Evolutionary conservation across 148 eudicot species (phyloP).

Genomic region (Cornus suecica): DNA sequence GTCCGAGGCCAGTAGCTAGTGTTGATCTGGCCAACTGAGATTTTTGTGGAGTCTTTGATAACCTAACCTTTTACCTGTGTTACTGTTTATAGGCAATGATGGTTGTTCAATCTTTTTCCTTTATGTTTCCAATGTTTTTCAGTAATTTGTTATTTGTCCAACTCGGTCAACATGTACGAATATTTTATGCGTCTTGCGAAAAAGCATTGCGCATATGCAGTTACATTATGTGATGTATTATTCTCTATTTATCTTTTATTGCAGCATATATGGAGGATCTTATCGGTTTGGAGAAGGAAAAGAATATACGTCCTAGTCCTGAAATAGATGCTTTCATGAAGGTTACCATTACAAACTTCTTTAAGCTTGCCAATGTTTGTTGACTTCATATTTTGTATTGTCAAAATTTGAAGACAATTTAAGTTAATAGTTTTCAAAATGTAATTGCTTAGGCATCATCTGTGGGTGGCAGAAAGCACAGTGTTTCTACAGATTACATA

Average conservation of each 20-base stretch:
- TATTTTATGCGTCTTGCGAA: too few relatives aligned
- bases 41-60: too few relatives aligned
- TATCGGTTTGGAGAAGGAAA: conserved; percentile 55
- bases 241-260: conserved; percentile 8
- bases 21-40: too few relatives aligned
- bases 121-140: too few relatives aligned
- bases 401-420: neutral
- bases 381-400: neutral
- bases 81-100: neutral
- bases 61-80: neutral
- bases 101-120: neutral
- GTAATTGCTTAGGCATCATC: conserved; percentile 58
- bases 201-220: neutral
- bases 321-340: conserved; percentile 95
- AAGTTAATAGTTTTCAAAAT: neutral
- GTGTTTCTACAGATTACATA: conserved; percentile 68
- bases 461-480: conserved; percentile 62
- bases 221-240: neutral
- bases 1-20: too few relatives aligned
- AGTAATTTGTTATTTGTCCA: too few relatives aligned
- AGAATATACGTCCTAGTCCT: conserved; percentile 65
- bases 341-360: conserved; percentile 33
- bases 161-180: too few relatives aligned
- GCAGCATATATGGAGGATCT: conserved; percentile 61
- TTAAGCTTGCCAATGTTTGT: neutral